phyloP scores from a whole-genome alignment of 2,329 filamentous ascomycete genomes.

The Colletotrichum tropicicola region DNA sequence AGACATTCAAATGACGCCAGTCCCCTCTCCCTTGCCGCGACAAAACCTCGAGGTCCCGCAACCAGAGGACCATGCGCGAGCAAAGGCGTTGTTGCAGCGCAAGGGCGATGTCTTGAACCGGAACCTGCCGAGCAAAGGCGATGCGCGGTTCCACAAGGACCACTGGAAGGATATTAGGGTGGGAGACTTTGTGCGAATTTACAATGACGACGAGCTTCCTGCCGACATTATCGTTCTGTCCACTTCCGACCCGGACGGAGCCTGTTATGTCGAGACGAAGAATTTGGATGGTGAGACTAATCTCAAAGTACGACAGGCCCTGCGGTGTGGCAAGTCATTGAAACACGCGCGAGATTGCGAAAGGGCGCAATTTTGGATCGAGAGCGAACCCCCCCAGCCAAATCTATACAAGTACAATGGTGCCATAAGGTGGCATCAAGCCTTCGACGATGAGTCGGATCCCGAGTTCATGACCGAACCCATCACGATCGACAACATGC shows the following conservation, averaged over 20 bases:
- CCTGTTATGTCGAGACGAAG: conserved; percentile 98
- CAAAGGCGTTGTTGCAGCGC: conserved; percentile 51
- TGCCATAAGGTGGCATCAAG: conserved; percentile 87
- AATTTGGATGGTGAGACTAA: conserved; percentile 98
- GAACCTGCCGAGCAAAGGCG: conserved; percentile 69
- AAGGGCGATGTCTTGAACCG: conserved; percentile 76
- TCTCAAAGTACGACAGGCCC: conserved; percentile 89
- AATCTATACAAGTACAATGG: conserved; percentile 97
- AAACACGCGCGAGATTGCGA: conserved; percentile 94
- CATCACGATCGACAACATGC: conserved; percentile 92
- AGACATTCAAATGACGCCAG: conserved; percentile 95
- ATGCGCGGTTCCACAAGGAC: conserved; percentile 89
- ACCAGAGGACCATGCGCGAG: conserved; percentile 42
- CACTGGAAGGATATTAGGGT: conserved; percentile 96
- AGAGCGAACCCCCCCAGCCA: conserved; percentile 90
- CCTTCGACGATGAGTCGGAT: conserved; percentile 68
- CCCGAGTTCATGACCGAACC: conserved; percentile 87
- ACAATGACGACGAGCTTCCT: conserved; percentile 94
- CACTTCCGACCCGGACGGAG: conserved; percentile 92
- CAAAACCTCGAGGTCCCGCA: conserved; percentile 48
- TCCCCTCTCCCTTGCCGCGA: conserved; percentile 78
- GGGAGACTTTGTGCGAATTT: conserved; percentile 94
- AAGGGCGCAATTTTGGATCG: conserved; percentile 83
- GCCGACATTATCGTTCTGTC: conserved; percentile 93
- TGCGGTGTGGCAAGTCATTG: conserved; percentile 84